Evolutionary conservation across 805 yeast species (phyloP), one percentile per base, ranked within the genome.

Genomic region (Tanozyma kutaoensis): DNA sequence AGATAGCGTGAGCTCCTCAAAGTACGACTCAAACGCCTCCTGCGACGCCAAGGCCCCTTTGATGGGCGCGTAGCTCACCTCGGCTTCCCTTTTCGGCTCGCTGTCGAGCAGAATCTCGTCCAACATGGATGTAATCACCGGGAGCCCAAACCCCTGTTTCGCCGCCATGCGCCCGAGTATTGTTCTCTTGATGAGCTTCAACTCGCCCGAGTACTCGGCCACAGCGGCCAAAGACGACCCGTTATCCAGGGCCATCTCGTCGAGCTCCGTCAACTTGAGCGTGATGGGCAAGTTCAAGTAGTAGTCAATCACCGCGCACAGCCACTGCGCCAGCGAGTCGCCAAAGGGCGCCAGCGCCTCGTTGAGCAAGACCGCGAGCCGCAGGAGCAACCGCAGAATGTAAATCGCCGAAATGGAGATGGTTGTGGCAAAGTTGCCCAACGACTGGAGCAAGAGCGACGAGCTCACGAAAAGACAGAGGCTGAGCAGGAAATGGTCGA

Each of bases 1-100:
- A 1, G 55, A 48, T 29, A 69, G 70, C 0, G 94, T 80, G 12
- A 71, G 46, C 1, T 45, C 42, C 22, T 75, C 48, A 37, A 71
- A 78, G 6, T 32, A 27, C 9, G 31, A 33, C 20, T 39, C 43
- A 29, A 40, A 58, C 2, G 45, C 22, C 3, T 29, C 28, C 24
- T 46, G 45, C 23, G 30, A 24, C 12, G 24, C 22, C 9, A 50
- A 32, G 4, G 32, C 27, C 4, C 23, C 18, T n/a, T 25, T 16
- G 4, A 50, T 27, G 2, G 43, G 42, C 9, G 28, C 25, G 22
- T 43, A 42, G 3, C 42, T 22, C 3, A 45, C 20, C 19, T 28
- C 13, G 16, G 28, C 14, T 11, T 21, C n/a, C 12, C n/a, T 18
- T n/a, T 12, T n/a, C 15, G 20, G 12, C 8, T 26, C 24, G 13